Evolutionary conservation across 805 yeast species (phyloP).

Genomic region (Blastobotrys parvus): DNA sequence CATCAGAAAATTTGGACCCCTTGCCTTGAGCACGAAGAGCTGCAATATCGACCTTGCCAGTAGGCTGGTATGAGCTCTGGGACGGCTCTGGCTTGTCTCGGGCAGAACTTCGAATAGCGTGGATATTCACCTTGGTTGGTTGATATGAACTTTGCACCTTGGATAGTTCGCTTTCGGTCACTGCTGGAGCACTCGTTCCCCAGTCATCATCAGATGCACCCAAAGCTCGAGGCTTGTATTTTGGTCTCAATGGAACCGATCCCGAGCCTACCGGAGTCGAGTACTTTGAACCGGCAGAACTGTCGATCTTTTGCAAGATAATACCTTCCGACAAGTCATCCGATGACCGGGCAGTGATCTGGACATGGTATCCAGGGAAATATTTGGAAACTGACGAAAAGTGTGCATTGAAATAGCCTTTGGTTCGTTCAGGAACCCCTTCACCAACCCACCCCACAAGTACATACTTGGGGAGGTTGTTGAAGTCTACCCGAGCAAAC

Average conservation of each 20-base stretch:
- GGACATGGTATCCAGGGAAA: slow-evolving; percentile 78
- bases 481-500: slow-evolving; percentile 75
- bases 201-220: slow-evolving; percentile 52
- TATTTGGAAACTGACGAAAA: slow-evolving; percentile 31
- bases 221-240: slow-evolving; percentile 27
- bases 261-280: slow-evolving; percentile 35
- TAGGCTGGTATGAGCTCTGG: slow-evolving; percentile 46
- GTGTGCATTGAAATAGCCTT: slow-evolving; percentile 37
- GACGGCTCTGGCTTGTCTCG: slow-evolving; percentile 24
- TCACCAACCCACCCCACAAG: slow-evolving; percentile 93
- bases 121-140: slow-evolving; percentile 56
- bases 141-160: slow-evolving; percentile 54
- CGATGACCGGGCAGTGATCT: slow-evolving; percentile 89
- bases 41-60: slow-evolving; percentile 49
- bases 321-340: slow-evolving; percentile 82
- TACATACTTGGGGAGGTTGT: slow-evolving; percentile 80
- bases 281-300: slow-evolving; percentile 95
- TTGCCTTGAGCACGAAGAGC: slow-evolving; percentile 34
- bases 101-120: slow-evolving; percentile 39
- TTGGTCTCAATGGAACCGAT: slow-evolving; percentile 28
- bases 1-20: slow-evolving; percentile 29
- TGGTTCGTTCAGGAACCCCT: slow-evolving; percentile 59
- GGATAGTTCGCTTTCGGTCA: slow-evolving; percentile 23
- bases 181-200: slow-evolving; percentile 50
- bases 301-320: slow-evolving; percentile 64